phyloP scores from a whole-genome alignment of 345 rosid species.

The Acer campestre region DNA sequence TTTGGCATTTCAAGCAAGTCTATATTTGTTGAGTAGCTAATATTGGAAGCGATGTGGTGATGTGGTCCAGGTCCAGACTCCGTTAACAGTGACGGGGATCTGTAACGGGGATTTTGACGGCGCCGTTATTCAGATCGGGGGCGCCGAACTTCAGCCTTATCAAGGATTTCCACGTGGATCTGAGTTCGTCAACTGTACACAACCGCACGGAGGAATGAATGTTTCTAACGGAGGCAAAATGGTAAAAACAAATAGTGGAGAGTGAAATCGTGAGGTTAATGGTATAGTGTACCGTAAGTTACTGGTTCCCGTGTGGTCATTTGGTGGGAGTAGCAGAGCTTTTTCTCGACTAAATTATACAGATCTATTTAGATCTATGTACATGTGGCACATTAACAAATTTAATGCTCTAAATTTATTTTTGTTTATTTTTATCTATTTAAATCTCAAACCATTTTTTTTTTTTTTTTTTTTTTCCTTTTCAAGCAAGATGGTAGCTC shows the following conservation, averaged over 20 bases:
- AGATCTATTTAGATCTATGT: too few relatives aligned
- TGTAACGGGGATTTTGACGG: conserved; percentile 73
- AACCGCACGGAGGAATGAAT: conserved; percentile 23
- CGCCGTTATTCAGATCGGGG: conserved; percentile 61
- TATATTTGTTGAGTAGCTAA: conserved; percentile 9
- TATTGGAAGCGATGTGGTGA: conserved; percentile 13
- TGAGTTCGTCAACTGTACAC: neutral
- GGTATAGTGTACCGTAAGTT: too few relatives aligned
- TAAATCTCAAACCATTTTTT: too few relatives aligned
- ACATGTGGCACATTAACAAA: too few relatives aligned
- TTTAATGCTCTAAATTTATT: too few relatives aligned
- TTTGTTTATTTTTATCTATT: too few relatives aligned
- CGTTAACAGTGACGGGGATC: conserved; percentile 64
- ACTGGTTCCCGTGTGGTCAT: too few relatives aligned
- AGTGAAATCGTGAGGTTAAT: too few relatives aligned
- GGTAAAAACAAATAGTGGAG: neutral
- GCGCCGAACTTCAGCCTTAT: conserved; percentile 32
- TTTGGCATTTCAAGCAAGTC: conserved; percentile 17
- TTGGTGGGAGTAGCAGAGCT: too few relatives aligned
- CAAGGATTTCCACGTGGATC: conserved; percentile 26
- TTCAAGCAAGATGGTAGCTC: too few relatives aligned
- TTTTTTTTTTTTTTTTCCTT: too few relatives aligned
- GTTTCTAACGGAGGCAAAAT: neutral
- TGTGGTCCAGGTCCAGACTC: conserved; percentile 45
- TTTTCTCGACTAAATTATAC: too few relatives aligned